Base-by-base conservation (phyloP, 2,329 filamentous ascomycete genomes). In the Sphaerostilbella broomeana region DNA sequence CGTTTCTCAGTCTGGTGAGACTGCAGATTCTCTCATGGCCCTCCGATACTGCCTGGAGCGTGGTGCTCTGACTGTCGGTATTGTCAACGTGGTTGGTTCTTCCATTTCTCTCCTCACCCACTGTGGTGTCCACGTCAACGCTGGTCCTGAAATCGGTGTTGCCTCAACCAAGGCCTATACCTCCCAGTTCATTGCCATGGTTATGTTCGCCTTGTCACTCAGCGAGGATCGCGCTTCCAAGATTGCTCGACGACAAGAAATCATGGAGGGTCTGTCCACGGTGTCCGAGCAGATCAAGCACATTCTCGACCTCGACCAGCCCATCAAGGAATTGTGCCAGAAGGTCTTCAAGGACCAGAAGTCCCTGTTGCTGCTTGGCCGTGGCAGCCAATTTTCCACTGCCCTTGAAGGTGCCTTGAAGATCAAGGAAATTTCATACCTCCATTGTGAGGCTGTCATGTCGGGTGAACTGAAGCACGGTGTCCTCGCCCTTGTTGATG, bases 381-480 rank as follows among this genome's bases (percentile, higher is more conserved):
- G 92, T 73, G 92, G 92, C 53, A 87, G 87, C 61, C 92, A 98
- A 70, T 95, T 89, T 73, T 89, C 90, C 45, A 98, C 92, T 55
- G 92, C 92, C 41, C 80, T 98, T 16, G 92, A 98, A 73, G 92
- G 87, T 68, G 92, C 92, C 35, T 75, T 98, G 53, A 98, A 98
- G 77, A 98, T 98, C 68, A 98, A 98, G 79, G 92, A 98, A 71
- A 98, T 98, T 57, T 97, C 90, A 13, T 98, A 98, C 68, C 85
- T 98, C 44, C 92, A 98, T 69, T 98, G 92, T 67, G 92, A 98
- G 72, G 92, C 92, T 55, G 92, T 98, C 73, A 98, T 98, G 92
- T 97, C 92, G 49, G 92, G 92, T 67, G 92, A 98, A 71, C 78
- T 98, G 56, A 98, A 98, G 79, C 92, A 98, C 67, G 92, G 92